Conservation (phyloP, 768 basidiomycete species). For the Termitomyces sp. region DNA sequence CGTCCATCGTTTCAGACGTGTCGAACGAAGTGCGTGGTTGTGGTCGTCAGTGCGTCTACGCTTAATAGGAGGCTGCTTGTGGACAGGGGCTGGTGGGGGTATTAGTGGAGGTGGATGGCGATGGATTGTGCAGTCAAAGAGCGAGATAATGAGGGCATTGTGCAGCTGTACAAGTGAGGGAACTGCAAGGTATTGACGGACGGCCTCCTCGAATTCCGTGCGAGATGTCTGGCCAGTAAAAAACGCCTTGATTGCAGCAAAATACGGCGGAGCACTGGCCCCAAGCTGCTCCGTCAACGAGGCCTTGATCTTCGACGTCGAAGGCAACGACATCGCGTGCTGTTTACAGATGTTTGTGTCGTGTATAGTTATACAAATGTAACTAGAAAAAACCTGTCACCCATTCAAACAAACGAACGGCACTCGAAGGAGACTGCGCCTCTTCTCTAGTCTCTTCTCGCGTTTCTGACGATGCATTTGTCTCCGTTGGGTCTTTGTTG, state of each 20-base stretch:
- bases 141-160: conserved; percentile 77
- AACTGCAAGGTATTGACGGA: conserved; percentile 56
- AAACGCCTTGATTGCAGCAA: conserved; percentile 57
- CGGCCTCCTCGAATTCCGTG: conserved; percentile 67
- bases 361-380: conserved; percentile 3
- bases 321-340: conserved; percentile 61
- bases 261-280: conserved; percentile 53
- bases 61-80: conserved; percentile 61
- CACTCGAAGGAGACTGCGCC: conserved; percentile 1
- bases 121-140: conserved; percentile 66
- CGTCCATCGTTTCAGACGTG: conserved; percentile 68
- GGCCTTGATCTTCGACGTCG: conserved; percentile 65
- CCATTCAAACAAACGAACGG: conserved; percentile 19
- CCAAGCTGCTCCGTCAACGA: conserved; percentile 63
- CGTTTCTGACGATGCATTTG: neutral
- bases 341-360: conserved; percentile 6
- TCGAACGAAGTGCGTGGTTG: conserved; percentile 50
- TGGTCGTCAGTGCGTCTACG: conserved; percentile 57
- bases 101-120: conserved; percentile 14
- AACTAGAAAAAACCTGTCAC: conserved; percentile 16
- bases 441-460: conserved; percentile 10
- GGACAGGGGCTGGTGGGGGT: conserved; percentile 24
- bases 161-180: conserved; percentile 70
- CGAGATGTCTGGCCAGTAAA: conserved; percentile 65
- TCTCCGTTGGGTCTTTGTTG: conserved; percentile 11